Conservation (phyloP, 345 rosid genomes). For the Gossypium australe region DNA sequence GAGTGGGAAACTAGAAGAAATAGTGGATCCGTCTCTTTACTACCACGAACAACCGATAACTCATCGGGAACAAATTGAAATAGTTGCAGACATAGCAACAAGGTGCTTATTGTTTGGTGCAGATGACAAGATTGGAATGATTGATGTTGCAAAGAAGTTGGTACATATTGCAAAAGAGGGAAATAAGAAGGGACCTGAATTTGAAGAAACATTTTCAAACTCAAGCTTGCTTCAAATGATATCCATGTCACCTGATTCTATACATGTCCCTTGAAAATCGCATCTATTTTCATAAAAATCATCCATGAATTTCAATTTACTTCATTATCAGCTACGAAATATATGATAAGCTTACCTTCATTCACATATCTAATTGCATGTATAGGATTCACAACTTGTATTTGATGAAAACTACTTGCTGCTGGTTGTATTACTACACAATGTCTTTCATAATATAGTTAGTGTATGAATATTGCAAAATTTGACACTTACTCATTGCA, state of each 20-base stretch:
- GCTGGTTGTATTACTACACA: not conserved
- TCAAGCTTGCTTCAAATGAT: conserved; percentile 88
- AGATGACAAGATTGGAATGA: conserved; percentile 70
- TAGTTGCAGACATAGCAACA: conserved; percentile 66
- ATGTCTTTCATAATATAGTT: not conserved
- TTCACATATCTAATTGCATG: not conserved
- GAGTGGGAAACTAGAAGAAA: conserved; percentile 65
- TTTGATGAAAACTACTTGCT: not conserved
- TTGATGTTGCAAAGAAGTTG: conserved; percentile 67
- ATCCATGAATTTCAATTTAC: not conserved
- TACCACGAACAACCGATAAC: conserved; percentile 52
- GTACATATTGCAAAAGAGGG: conserved; percentile 43
- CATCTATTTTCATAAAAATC: not conserved
- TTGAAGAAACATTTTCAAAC: conserved; percentile 82
- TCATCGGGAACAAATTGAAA: conserved; percentile 57
- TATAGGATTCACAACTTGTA: conserved; percentile 9
- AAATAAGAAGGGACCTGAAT: conserved; percentile 44
- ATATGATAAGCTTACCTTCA: not conserved
- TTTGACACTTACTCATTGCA: not conserved
- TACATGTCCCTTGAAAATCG: conserved; percentile 32
- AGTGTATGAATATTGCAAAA: not conserved
- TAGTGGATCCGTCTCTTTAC: conserved; percentile 59
- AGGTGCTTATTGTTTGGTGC: conserved; percentile 72
- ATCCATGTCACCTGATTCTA: conserved; percentile 85
- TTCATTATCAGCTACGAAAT: not conserved